phyloP scores from a whole-genome alignment of 306 rosid species.

The Vicia faba region DNA sequence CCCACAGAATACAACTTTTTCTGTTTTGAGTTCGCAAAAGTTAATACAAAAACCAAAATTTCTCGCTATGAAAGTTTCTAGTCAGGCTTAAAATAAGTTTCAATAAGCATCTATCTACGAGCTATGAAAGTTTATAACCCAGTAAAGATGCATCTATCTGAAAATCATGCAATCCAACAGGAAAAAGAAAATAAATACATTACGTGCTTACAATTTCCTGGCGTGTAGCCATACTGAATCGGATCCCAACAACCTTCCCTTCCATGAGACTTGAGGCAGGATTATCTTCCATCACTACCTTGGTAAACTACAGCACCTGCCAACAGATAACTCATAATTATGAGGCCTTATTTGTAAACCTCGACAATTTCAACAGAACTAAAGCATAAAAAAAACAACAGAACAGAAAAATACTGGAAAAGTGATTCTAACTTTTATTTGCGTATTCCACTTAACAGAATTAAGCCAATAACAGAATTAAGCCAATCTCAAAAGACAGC shows the following conservation, averaged over 20 bases:
- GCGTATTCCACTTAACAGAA: background rate
- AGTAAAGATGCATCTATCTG: background rate
- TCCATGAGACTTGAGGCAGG: constrained; percentile 50
- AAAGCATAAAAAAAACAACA: constrained; percentile 3
- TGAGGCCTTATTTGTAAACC: constrained; percentile 6
- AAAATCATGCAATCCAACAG: constrained; percentile 2
- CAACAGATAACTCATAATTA: constrained; percentile 28
- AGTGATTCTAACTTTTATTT: background rate
- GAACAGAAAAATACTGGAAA: constrained; percentile 15
- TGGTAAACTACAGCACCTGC: constrained; percentile 39
- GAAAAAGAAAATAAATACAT: constrained; percentile 19
- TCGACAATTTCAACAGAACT: constrained; percentile 6
- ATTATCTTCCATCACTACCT: constrained; percentile 63
- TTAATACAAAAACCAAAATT: background rate
- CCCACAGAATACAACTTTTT: constrained; percentile 20
- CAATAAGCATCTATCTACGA: no score
- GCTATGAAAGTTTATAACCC: constrained; percentile 26
- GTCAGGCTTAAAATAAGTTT: no score
- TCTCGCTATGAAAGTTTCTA: constrained; percentile 25
- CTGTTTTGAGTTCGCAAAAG: background rate
- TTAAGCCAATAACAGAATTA: no score
- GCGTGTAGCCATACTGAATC: constrained; percentile 68
- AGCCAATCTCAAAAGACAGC: background rate
- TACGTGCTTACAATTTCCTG: constrained; percentile 71
- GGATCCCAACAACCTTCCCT: constrained; percentile 64